Base-by-base conservation (phyloP, 495 filamentous ascomycete genomes). In the Cudoniella acicularis region DNA sequence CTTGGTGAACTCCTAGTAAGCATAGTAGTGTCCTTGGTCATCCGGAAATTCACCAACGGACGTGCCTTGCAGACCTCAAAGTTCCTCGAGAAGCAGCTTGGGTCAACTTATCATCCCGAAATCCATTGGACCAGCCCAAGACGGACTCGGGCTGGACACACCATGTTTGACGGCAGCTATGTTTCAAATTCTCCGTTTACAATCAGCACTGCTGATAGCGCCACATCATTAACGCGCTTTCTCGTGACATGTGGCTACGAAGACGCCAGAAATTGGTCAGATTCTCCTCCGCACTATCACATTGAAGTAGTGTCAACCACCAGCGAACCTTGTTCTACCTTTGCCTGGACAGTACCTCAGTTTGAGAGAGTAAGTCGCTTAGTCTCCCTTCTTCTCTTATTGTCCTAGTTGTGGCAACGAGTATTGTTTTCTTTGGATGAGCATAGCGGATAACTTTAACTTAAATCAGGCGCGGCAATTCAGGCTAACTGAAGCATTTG, bases 91-190 rank as follows among this genome's bases (percentile, higher is more conserved):
- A 48, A 3, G 4, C 21, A 17, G 30, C 20, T 56, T n/a, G 53
- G 53, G 3, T 1, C 1, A 3, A 4, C 21, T 24, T 56, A 47
- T 30, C 9, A 21, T 10, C 53, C 53, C 10, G 11, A 46, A 17
- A 27, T 10, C 8, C 36, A 56, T n/a, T 56, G 53, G 53, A 56
- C 53, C 20, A 56, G 53, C 24, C 2, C 2, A 1, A 18, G 46
- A 9, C 53, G 53, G 3, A 27, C 30, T 20, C 43, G 42, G 26
- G 40, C 53, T 16, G 53, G 53, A 8, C 41, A 23, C n/a, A 47
- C 13, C 16, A 17, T 22, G 3, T 56, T 21, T 41, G 17, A 3
- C 3, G 22, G 20, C 13, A 24, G 10, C 22, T n/a, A 22, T n/a
- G 2, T 2, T 8, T 8, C 20, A 3, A 3, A 16, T 16, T 51